Conservation (phyloP, 106 monocot genomes). For the Acorus gramineus region DNA sequence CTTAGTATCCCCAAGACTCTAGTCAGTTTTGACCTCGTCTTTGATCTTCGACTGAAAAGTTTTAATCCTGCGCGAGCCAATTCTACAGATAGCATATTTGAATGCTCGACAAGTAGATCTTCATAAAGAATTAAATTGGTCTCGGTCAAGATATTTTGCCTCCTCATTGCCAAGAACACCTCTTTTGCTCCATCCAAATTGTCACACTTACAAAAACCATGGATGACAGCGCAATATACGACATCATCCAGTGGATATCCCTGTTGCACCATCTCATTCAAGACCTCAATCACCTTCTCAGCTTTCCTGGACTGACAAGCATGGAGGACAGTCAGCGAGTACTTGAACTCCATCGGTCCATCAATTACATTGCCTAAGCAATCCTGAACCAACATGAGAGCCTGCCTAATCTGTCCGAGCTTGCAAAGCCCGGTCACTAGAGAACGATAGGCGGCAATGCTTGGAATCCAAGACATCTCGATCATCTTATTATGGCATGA, state of each 20-base stretch:
- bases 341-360: slow-evolving; percentile 92
- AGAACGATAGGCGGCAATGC: slow-evolving; percentile 45
- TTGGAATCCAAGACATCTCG: slow-evolving; percentile 56
- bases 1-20: slow-evolving; percentile 10
- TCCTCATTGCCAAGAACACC: slow-evolving; percentile 50
- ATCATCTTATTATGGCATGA: slow-evolving; percentile 60
- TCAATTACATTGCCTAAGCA: slow-evolving; percentile 71
- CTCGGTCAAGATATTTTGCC: slow-evolving; percentile 44
- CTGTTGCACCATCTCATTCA: slow-evolving; percentile 72
- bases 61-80: slow-evolving; percentile 80
- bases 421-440: slow-evolving; percentile 72
- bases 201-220: slow-evolving; percentile 81
- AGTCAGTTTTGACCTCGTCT: slow-evolving; percentile 55
- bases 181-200: slow-evolving; percentile 60
- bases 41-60: slow-evolving; percentile 47
- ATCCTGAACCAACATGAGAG: slow-evolving; percentile 68
- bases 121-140: slow-evolving; percentile 51
- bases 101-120: slow-evolving; percentile 77
- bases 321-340: slow-evolving; percentile 59
- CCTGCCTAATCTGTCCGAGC: slow-evolving; percentile 61
- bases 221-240: slow-evolving; percentile 64
- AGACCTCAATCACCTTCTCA: slow-evolving; percentile 55
- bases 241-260: slow-evolving; percentile 53
- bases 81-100: slow-evolving; percentile 62
- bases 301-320: slow-evolving; percentile 45